phyloP scores from a whole-genome alignment of 2,329 filamentous ascomycete species.

The Aspergillus sp. region DNA sequence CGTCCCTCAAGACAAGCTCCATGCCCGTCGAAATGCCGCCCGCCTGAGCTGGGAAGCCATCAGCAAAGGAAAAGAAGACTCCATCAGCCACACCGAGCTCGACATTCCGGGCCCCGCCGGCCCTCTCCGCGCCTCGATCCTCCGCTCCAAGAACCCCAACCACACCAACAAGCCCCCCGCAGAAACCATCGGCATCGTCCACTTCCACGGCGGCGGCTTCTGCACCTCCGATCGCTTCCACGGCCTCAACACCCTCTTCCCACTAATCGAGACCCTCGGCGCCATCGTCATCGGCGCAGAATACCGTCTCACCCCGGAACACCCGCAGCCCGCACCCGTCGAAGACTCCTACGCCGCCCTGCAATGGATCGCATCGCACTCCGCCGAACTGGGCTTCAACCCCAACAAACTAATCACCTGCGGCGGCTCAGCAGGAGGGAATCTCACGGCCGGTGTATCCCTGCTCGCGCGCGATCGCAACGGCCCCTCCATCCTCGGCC shows the following conservation, averaged over 20 bases:
- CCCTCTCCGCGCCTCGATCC: constrained; percentile 8
- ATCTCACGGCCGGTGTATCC: constrained; percentile 33
- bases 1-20: neutral
- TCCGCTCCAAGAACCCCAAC: constrained; percentile 5
- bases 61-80: constrained; percentile 2
- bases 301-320: constrained; percentile 66
- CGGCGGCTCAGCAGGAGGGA: constrained; percentile 64
- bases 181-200: constrained; percentile 55
- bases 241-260: neutral
- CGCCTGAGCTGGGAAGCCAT: constrained; percentile 1
- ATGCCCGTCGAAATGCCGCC: neutral
- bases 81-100: constrained; percentile 7
- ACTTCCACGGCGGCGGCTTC: constrained; percentile 29
- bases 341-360: constrained; percentile 67
- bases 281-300: constrained; percentile 64
- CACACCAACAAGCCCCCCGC: neutral
- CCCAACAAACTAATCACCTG: constrained; percentile 57
- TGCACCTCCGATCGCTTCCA: neutral
- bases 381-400: constrained; percentile 59
- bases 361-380: constrained; percentile 59
- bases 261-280: constrained; percentile 46
- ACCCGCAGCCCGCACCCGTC: constrained; percentile 64
- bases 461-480: constrained; percentile 19
- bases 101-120: constrained; percentile 12
- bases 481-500: constrained; percentile 17